phyloP scores from a whole-genome alignment of 2,329 filamentous ascomycete genomes.

The Xylariales sp. region DNA sequence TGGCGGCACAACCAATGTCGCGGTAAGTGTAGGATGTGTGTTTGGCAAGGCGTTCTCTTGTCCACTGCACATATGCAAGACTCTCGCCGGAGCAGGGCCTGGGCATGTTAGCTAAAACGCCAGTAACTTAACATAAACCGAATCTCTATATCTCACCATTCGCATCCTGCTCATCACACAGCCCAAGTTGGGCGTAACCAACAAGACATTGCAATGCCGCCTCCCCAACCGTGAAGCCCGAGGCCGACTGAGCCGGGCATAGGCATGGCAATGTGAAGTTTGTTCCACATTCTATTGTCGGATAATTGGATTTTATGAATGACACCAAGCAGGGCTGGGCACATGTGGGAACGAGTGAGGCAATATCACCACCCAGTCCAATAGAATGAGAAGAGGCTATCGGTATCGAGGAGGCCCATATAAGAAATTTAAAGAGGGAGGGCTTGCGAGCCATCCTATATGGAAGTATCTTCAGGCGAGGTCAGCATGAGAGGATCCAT shows the following conservation, averaged over 20 bases:
- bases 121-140: slow-evolving; percentile 2
- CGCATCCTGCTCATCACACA: slow-evolving; percentile 62
- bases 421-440: slow-evolving; percentile 43
- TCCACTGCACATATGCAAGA: slow-evolving; percentile 69
- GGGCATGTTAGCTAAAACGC: slow-evolving; percentile 40
- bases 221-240: slow-evolving; percentile 78
- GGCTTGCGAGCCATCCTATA: slow-evolving; percentile 51
- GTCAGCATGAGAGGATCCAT: slow-evolving; percentile 44
- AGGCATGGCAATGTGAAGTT: slow-evolving; percentile 70
- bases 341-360: slow-evolving; percentile 45
- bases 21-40: slow-evolving; percentile 69
- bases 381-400: slow-evolving; percentile 39
- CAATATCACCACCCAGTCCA: slow-evolving; percentile 45
- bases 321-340: slow-evolving; percentile 65
- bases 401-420: slow-evolving; percentile 47
- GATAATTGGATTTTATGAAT: slow-evolving; percentile 72
- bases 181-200: slow-evolving; percentile 61
- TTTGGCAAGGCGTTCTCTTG: slow-evolving; percentile 63
- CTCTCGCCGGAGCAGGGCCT: slow-evolving; percentile 48
- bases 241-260: slow-evolving; percentile 68
- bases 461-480: slow-evolving; percentile 42
- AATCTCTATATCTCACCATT: slow-evolving; percentile 49
- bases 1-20: slow-evolving; percentile 60
- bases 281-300: slow-evolving; percentile 59
- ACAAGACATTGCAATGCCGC: slow-evolving; percentile 75